Conservation (phyloP, 2,329 filamentous ascomycete species). For the Ceratocystis colombiana region DNA sequence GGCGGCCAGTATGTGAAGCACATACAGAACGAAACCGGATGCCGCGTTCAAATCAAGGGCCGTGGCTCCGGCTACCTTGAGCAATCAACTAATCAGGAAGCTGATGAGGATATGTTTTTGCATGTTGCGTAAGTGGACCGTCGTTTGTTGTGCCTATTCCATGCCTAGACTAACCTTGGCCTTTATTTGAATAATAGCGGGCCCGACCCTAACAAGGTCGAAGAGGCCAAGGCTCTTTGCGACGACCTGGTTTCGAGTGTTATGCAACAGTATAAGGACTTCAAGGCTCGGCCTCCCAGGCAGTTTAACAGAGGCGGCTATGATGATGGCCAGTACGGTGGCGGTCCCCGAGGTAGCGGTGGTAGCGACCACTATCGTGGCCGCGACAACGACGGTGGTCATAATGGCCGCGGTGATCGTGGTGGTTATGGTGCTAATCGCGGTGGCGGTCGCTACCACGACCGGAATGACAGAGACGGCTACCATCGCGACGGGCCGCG, state of each 20-base stretch:
- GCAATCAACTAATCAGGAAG: conserved; percentile 74
- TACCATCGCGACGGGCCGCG: conserved; percentile 28
- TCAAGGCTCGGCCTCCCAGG: conserved; percentile 71
- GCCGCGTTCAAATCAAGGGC: conserved; percentile 96
- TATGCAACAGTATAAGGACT: conserved; percentile 77
- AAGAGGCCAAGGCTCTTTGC: conserved; percentile 78
- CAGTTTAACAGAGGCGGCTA: conserved; percentile 43
- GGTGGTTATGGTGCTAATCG: conserved; percentile 28
- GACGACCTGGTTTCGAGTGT: conserved; percentile 81
- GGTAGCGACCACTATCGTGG: conserved; percentile 31
- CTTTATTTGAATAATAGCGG: conserved; percentile 46
- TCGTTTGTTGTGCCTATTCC: background rate
- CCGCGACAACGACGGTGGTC: conserved; percentile 25
- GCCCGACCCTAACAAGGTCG: conserved; percentile 75
- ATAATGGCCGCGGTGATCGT: conserved; percentile 26
- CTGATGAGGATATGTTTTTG: conserved; percentile 92
- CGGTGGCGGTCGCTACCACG: conserved; percentile 24
- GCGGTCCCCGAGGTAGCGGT: conserved; percentile 33
- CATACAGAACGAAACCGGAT: conserved; percentile 89
- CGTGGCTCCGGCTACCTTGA: conserved; percentile 92
- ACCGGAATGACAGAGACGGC: conserved; percentile 27
- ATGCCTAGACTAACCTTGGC: conserved; percentile 31
- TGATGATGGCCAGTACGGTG: conserved; percentile 34
- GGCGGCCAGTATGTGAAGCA: conserved; percentile 95
- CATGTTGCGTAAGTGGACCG: conserved; percentile 68